A percentile compares a stretch with the other conserved stretches of the same genome.
Evolutionary conservation across 768 basidiomycete species (phyloP).

Genomic region (Trametes villosa): DNA sequence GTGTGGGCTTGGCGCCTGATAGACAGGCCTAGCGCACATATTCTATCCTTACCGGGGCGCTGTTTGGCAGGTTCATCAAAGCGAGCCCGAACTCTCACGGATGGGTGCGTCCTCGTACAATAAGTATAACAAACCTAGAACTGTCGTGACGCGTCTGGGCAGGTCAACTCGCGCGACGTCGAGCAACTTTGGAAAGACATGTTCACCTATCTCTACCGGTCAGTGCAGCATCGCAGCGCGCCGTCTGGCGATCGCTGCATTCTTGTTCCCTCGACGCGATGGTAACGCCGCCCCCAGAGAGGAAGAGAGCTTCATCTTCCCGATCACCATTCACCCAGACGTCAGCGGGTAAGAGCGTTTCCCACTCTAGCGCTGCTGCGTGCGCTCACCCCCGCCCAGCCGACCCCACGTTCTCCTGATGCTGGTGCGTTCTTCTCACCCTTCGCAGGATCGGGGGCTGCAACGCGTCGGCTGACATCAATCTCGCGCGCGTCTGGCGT

Average conservation of each 20-base stretch:
- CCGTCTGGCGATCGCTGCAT: not conserved
- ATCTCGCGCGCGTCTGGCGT: not conserved
- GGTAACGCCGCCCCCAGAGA: not conserved
- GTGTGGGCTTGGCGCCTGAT: conserved; percentile 16
- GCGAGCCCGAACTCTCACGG: conserved; percentile 70
- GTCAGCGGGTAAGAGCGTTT: conserved; percentile 59
- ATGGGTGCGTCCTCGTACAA: conserved; percentile 47
- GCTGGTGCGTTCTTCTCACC: conserved; percentile 49
- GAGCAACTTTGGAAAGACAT: conserved; percentile 80
- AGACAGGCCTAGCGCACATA: too few species aligned
- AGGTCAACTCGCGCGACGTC: conserved; percentile 69
- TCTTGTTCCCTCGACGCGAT: too few species aligned
- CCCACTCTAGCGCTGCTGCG: not conserved
- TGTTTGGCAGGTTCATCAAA: conserved; percentile 64
- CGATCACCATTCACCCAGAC: conserved; percentile 80
- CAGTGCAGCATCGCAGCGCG: not conserved
- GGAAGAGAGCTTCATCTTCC: conserved; percentile 62
- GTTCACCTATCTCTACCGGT: conserved; percentile 71
- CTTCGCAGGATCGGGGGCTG: not conserved
- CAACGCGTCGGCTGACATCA: not conserved
- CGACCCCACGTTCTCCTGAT: conserved; percentile 75
- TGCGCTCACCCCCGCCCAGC: conserved; percentile 35
- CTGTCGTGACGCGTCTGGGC: not conserved
- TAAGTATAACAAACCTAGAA: not conserved
- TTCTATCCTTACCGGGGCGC: conserved; percentile 9